Evolutionary conservation across 2,329 filamentous ascomycete genomes (phyloP), one percentile per base, ranked within the genome.

Genomic region (Stemphylium lycopersici): DNA sequence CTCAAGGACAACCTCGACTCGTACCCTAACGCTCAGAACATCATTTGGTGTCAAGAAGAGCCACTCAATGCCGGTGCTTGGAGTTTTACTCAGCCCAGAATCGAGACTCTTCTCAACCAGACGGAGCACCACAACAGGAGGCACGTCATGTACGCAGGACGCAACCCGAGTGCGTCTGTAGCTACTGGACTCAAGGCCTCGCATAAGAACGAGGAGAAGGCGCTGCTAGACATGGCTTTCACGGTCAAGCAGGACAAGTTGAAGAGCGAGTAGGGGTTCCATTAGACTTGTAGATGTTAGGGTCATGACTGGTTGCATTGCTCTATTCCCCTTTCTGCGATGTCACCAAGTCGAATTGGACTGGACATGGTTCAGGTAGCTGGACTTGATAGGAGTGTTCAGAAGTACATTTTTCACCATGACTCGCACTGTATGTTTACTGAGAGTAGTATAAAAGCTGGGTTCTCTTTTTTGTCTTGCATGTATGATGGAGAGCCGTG

Each of bases 31-130:
- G 93, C 93, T 68, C 91, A 97, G 84, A 93, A 92, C 62, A 92
- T 99, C 65, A 92, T 99, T 61, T 99, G 93, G 93, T 88, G 87
- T 66, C 95, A 99, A 80, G 95, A 99, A 78, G 95, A 99, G 82
- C 95, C 95, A 29, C 86, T 99, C 56, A 99, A 99, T 76, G 95
- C 95, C 7, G 95, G 95, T 77, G 91, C 91, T 41, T 99, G 95
- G 95, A 92, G 87, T 74, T 98, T 95, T 80, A 90, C 89, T n/a
- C 95, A 99, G 80, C 95, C 95, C 29, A 89, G 95, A 73, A 92
- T 99, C 62, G 95, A 99, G 86, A 99, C 93, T 7, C 80, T 99
- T 63, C 84, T 99, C 64, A 97, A 98, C 81, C 78, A 96, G 75
- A 98, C 95, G 0, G 80, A 96, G 80, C 83, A 96, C 80, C 93